phyloP scores from a whole-genome alignment of 108 stramenopile genomes.

The Conticribra weissflogii region DNA sequence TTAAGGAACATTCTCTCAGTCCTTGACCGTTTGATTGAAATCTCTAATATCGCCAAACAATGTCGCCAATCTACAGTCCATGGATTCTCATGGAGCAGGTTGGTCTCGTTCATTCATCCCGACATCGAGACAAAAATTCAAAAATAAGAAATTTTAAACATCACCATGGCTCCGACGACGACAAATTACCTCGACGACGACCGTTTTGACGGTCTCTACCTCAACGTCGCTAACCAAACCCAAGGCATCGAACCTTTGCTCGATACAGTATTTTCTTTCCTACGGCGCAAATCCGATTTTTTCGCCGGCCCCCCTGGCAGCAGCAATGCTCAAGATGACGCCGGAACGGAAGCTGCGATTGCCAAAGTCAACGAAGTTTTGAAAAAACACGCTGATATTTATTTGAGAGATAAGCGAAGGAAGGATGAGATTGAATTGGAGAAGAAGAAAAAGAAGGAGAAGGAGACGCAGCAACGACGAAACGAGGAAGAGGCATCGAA shows the following conservation, averaged over 20 bases:
- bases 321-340: constrained; percentile 44
- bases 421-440: constrained; percentile 29
- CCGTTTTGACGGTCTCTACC: constrained; percentile 96
- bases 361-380: constrained; percentile 83
- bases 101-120: not conserved
- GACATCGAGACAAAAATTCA: not conserved
- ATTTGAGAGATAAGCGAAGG: constrained; percentile 43
- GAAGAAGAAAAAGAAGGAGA: constrained; percentile 31
- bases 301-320: constrained; percentile 71
- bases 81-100: not conserved
- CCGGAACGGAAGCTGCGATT: constrained; percentile 54
- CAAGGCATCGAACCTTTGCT: constrained; percentile 97
- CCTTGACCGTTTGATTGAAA: no score
- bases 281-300: constrained; percentile 99
- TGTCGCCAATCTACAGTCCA: no score
- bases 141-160: not conserved
- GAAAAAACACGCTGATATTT: constrained; percentile 70
- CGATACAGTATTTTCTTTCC: constrained; percentile 95
- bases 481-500: constrained; percentile 10
- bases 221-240: constrained; percentile 93
- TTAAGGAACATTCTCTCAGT: no score
- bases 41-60: no score
- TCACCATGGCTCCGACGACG: constrained; percentile 18
- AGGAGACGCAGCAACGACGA: not conserved
- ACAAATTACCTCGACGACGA: constrained; percentile 81